Evolutionary conservation across 2,329 filamentous ascomycete species (phyloP).

Genomic region (Neurospora sp.): DNA sequence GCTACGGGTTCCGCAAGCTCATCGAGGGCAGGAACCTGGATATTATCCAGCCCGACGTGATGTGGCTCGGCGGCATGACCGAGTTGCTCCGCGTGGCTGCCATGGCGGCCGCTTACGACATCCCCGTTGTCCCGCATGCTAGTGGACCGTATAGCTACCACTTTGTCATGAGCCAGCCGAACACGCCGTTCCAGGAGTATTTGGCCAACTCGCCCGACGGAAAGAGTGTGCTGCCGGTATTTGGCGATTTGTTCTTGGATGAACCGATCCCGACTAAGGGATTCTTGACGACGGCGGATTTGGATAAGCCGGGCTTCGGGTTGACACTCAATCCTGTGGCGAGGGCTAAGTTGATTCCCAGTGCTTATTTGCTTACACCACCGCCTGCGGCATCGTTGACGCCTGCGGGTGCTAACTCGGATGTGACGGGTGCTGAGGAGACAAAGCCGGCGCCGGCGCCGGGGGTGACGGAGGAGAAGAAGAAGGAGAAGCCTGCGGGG

Average conservation of each 20-base stretch:
- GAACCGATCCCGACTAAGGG: constrained; percentile 83
- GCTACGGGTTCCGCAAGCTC: constrained; percentile 90
- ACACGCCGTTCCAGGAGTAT: constrained; percentile 93
- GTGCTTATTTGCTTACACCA: constrained; percentile 62
- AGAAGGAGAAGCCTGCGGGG: constrained; percentile 11
- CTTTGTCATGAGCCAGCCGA: constrained; percentile 87
- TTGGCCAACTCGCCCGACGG: constrained; percentile 88
- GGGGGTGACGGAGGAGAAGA: constrained; percentile 2
- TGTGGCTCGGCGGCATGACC: constrained; percentile 93
- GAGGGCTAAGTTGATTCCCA: constrained; percentile 61
- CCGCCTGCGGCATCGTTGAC: constrained; percentile 40
- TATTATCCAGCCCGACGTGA: constrained; percentile 91
- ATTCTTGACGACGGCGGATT: constrained; percentile 65
- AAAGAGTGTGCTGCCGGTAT: constrained; percentile 81
- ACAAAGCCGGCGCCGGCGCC: constrained; percentile 3
- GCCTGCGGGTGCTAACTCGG: constrained; percentile 11
- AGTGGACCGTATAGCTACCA: constrained; percentile 93
- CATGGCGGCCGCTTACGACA: constrained; percentile 85
- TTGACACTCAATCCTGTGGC: constrained; percentile 76
- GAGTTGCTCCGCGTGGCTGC: constrained; percentile 83
- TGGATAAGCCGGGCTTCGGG: constrained; percentile 88
- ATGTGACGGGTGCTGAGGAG: constrained; percentile 7
- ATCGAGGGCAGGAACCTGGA: constrained; percentile 87
- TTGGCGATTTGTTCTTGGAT: constrained; percentile 82
- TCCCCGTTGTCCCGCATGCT: constrained; percentile 90